A percentile compares a stretch with the other conserved stretches of the same genome.
Evolutionary conservation across 2,329 filamentous ascomycete genomes (phyloP).

Genomic region (Colletotrichum karsti): DNA sequence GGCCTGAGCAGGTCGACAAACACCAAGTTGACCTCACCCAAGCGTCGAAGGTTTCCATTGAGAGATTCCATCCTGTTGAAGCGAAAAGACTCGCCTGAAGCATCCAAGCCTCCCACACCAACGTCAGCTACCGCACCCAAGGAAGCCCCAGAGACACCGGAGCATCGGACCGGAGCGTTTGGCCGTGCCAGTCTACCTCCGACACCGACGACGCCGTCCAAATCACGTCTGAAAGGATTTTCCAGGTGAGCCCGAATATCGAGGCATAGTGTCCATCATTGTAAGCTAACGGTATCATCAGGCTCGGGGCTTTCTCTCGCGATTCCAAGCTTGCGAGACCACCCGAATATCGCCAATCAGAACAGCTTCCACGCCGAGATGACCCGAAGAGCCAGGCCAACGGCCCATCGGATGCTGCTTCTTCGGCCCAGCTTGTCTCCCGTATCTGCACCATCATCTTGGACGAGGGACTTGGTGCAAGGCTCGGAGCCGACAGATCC

Average conservation of each 20-base stretch:
- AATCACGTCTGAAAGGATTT: not conserved
- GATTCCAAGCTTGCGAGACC: not conserved
- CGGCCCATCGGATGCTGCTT: not conserved
- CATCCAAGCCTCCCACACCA: not conserved
- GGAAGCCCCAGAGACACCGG: not conserved
- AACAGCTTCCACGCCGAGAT: not conserved
- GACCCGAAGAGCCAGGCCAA: not conserved
- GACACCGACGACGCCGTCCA: not conserved
- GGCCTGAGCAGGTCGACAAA: not conserved
- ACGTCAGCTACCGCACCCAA: not conserved
- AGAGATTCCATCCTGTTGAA: conserved; percentile 22
- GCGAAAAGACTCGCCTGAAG: conserved; percentile 7
- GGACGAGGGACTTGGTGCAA: conserved; percentile 1
- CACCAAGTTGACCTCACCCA: not conserved
- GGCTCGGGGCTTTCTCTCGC: not conserved
- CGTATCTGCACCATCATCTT: conserved; percentile 24
- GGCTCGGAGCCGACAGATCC: not conserved
- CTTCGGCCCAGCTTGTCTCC: not conserved
- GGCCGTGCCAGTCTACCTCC: not conserved
- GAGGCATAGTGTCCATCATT: not conserved
- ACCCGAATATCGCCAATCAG: not conserved
- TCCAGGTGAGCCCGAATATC: not conserved
- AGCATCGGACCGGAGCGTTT: not conserved
- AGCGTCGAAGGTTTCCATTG: conserved; percentile 10
- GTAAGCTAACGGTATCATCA: not conserved